A percentile compares a stretch with the other conserved stretches of the same genome.
phyloP scores from a whole-genome alignment of 371 early-diverging fungal species.

The Zancudomyces culisetae region DNA sequence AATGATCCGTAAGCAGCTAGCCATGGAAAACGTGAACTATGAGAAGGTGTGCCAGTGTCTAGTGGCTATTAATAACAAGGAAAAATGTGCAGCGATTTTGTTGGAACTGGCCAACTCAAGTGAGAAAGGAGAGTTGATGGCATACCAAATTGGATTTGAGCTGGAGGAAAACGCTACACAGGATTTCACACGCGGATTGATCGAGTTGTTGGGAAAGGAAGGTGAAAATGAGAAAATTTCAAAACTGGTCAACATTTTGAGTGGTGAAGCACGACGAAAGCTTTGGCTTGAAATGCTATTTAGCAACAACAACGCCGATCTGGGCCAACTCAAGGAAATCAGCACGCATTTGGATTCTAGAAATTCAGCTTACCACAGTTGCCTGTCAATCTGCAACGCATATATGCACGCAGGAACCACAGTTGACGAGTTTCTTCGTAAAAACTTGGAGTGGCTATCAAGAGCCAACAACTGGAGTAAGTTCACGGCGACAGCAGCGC shows the following conservation, averaged over 20 bases:
- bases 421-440: slow-evolving; percentile 92
- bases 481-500: slow-evolving; percentile 94
- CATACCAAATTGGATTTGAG: slow-evolving; percentile 93
- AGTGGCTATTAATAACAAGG: slow-evolving; percentile 65
- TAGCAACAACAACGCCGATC: slow-evolving; percentile 85
- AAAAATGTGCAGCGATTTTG: slow-evolving; percentile 50
- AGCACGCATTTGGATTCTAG: slow-evolving; percentile 80
- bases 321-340: slow-evolving; percentile 80
- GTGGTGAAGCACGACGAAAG: slow-evolving; percentile 71
- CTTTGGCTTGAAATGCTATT: slow-evolving; percentile 84
- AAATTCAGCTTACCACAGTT: slow-evolving; percentile 80
- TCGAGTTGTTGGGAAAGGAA: slow-evolving; percentile 30
- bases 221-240: neutral
- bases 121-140: slow-evolving; percentile 53
- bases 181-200: slow-evolving; percentile 64
- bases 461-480: slow-evolving; percentile 98
- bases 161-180: slow-evolving; percentile 87
- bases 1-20: neutral
- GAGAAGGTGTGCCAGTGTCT: slow-evolving; percentile 78
- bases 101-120: slow-evolving; percentile 33
- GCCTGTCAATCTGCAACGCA: slow-evolving; percentile 93
- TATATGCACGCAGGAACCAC: slow-evolving; percentile 98
- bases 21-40: slow-evolving; percentile 55
- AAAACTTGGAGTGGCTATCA: slow-evolving; percentile 93
- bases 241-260: slow-evolving; percentile 35